These are phyloP conservation scores for Ogataea corticis DNA, from an alignment of 805 yeast species.

Conservation along the genomic window DNA sequence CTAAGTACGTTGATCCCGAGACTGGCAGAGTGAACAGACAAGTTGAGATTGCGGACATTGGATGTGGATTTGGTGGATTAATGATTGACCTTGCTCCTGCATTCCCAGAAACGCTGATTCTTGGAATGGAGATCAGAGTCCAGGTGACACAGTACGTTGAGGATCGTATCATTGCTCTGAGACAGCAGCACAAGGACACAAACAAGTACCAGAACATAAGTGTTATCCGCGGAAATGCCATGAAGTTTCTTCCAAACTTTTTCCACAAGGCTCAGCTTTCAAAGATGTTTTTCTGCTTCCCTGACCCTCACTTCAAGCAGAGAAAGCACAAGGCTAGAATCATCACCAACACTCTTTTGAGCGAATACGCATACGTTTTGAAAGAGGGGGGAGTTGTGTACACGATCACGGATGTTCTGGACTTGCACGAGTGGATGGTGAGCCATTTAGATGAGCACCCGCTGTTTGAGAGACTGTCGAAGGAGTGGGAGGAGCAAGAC, in stretches of 20 bases:
- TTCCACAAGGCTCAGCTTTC: constrained; percentile 78
- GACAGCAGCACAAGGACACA: constrained; percentile 48
- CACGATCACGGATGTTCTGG: constrained; percentile 94
- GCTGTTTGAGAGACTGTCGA: constrained; percentile 73
- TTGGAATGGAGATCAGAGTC: constrained; percentile 97
- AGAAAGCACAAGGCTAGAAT: constrained; percentile 97
- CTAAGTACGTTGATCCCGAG: constrained; percentile 47
- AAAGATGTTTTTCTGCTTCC: constrained; percentile 97
- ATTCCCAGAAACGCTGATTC: constrained; percentile 69
- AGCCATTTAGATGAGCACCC: constrained; percentile 90
- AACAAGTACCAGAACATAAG: constrained; percentile 73
- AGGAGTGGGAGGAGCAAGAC: constrained; percentile 80
- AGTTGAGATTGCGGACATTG: constrained; percentile 92
- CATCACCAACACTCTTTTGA: constrained; percentile 80
- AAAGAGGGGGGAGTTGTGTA: constrained; percentile 85
- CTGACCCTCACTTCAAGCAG: constrained; percentile 99
- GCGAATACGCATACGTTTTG: constrained; percentile 90
- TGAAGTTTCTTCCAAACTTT: constrained; percentile 96
- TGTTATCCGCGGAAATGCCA: constrained; percentile 92
- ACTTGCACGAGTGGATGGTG: constrained; percentile 95
- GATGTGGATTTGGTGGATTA: constrained; percentile 97
- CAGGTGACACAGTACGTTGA: constrained; percentile 97
- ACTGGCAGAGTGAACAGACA: constrained; percentile 44
- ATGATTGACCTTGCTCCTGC: constrained; percentile 75
- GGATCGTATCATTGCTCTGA: constrained; percentile 87